Conservation (phyloP, 345 rosid species). For the Pugionium cornutum region DNA sequence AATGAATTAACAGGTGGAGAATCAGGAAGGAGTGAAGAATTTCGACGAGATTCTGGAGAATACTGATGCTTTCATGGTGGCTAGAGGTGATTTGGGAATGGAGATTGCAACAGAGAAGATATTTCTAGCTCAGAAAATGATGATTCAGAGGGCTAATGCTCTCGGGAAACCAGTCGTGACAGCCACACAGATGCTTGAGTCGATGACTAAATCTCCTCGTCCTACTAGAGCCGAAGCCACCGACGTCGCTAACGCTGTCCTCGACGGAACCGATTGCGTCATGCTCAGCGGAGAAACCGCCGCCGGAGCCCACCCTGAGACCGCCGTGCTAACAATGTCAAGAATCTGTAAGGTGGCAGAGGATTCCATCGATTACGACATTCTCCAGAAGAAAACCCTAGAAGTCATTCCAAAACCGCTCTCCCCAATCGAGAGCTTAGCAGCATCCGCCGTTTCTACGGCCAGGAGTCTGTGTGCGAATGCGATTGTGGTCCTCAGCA, state of each 20-base stretch:
- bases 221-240: conserved; percentile 24
- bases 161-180: conserved; percentile 21
- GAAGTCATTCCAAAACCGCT: not conserved
- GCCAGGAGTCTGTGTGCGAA: not conserved
- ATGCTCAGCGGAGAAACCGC: conserved; percentile 24
- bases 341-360: conserved; percentile 16
- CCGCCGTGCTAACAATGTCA: conserved; percentile 14
- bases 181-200: conserved; percentile 19
- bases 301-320: conserved; percentile 19
- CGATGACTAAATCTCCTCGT: conserved; percentile 18
- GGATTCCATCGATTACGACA: not conserved
- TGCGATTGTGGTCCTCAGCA: not conserved
- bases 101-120: conserved; percentile 11
- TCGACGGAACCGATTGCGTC: conserved; percentile 16
- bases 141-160: conserved; percentile 20
- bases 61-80: conserved; percentile 21
- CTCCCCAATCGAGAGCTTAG: not conserved
- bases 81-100: conserved; percentile 20
- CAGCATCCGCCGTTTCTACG: conserved; percentile 8
- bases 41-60: conserved; percentile 17
- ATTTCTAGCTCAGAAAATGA: conserved; percentile 8
- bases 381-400: not conserved
- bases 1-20: conserved; percentile 2
- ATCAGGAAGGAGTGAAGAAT: conserved; percentile 20
- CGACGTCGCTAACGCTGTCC: conserved; percentile 12